Conservation (phyloP, 106 monocot genomes). For the Dendrobium catenatum region DNA sequence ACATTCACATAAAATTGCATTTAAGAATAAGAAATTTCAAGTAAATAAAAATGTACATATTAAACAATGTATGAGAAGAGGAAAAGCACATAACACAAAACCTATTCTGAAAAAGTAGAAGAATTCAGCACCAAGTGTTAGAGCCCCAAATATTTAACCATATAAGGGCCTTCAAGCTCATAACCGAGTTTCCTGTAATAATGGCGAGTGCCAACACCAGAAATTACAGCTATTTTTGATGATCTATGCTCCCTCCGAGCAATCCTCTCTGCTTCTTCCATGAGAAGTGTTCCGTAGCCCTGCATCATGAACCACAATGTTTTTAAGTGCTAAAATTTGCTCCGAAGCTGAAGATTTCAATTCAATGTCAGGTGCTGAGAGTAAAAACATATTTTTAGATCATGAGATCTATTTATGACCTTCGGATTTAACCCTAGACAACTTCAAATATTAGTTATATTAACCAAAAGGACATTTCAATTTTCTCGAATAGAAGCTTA, state of each 20-base stretch:
- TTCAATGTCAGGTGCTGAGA: too few relatives aligned
- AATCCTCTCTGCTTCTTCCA: slow-evolving; percentile 98
- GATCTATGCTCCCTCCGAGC: slow-evolving; percentile 79
- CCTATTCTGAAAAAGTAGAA: neutral
- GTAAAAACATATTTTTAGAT: too few relatives aligned
- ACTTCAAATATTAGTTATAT: too few relatives aligned
- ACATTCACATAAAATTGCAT: too few relatives aligned
- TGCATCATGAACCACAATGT: slow-evolving; percentile 15
- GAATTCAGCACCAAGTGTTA: neutral
- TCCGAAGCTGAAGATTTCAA: neutral
- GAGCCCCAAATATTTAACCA: slow-evolving; percentile 57
- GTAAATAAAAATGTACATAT: neutral
- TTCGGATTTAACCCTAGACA: too few relatives aligned
- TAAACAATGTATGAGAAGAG: neutral
- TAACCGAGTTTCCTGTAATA: slow-evolving; percentile 96
- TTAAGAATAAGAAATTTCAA: too few relatives aligned
- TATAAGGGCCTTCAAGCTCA: slow-evolving; percentile 98
- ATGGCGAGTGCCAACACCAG: slow-evolving; percentile 93
- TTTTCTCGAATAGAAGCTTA: too few relatives aligned
- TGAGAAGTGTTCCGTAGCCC: slow-evolving; percentile 94
- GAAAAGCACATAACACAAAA: neutral
- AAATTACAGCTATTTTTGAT: slow-evolving; percentile 84
- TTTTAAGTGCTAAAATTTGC: neutral
- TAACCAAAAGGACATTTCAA: too few relatives aligned
- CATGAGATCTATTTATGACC: too few relatives aligned